phyloP scores from a whole-genome alignment of 768 basidiomycete species.

The Agrocybe pediades region DNA sequence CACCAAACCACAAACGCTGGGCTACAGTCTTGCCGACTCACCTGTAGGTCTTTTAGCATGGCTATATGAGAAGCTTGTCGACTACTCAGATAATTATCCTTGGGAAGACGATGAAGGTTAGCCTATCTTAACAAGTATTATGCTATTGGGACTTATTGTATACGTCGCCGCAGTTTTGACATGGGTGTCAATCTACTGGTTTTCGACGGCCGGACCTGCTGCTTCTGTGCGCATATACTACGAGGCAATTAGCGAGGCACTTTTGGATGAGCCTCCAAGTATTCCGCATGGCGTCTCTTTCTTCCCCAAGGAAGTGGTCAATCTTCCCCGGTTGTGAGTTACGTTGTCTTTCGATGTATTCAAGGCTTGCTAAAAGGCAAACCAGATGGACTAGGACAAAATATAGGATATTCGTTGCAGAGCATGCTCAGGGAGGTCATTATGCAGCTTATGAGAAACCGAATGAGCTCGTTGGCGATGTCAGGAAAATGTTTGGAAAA shows the following conservation, averaged over 20 bases:
- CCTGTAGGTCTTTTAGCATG: conserved; percentile 56
- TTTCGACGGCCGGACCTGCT: conserved; percentile 58
- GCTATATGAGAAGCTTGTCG: conserved; percentile 54
- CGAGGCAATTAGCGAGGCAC: conserved; percentile 34
- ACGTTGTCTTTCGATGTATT: neutral
- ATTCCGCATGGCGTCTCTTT: conserved; percentile 52
- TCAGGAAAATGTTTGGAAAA: too few relatives aligned
- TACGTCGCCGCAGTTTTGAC: conserved; percentile 47
- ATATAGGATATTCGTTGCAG: neutral
- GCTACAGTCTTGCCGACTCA: conserved; percentile 59
- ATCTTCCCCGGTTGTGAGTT: conserved; percentile 31
- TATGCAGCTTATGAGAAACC: too few relatives aligned
- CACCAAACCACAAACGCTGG: conserved; percentile 54
- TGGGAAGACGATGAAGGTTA: conserved; percentile 61
- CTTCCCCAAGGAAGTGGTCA: conserved; percentile 51
- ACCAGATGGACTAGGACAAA: too few relatives aligned
- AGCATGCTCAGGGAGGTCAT: neutral
- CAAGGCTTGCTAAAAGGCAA: too few relatives aligned
- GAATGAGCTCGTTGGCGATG: too few relatives aligned
- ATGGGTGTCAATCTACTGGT: conserved; percentile 60
- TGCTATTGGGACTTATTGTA: neutral
- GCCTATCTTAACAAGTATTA: neutral
- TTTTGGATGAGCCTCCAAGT: conserved; percentile 9
- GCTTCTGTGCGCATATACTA: conserved; percentile 63
- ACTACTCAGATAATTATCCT: conserved; percentile 52